Evolutionary conservation across 441 rosid species (phyloP), one percentile per base, ranked within the genome.

Genomic region (Eruca vesicaria): DNA sequence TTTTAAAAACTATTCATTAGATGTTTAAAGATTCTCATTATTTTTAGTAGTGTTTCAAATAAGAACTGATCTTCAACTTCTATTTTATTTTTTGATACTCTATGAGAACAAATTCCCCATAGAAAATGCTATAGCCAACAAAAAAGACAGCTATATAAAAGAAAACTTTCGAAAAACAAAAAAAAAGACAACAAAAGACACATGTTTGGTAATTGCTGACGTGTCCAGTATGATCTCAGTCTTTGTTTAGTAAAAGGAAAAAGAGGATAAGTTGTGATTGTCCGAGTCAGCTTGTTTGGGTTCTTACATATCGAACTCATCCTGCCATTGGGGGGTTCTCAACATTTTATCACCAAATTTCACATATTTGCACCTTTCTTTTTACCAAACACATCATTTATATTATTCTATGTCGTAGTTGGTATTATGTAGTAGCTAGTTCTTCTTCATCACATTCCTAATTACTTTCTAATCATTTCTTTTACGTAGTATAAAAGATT

Each of bases 271-370:
- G 58, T 31, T 33, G 64, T 71, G 63, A 45, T 63, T 26, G 20
- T 70, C 79, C 45, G 66, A 71, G 67, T 77, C 80, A 77, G 80
- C 72, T 71, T 45, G 35, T 50, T 57, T 63, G 75, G 33, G 10
- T 64, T 26, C 72, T 63, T 66, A 71, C 77, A 69, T 71, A 72
- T 71, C 43, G 64, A 71, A 66, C 73, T 77, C 63, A 71, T 66
- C 76, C 57, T 4, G 66, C 65, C 68, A 63, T 2, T 2, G 16
- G 58, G 19, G 16, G 35, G 12, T 4, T 18, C 45, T 9, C 68
- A 59, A 48, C 63, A 31, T 26, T 56, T 63, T 12, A 75, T 41
- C 2, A 2, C 36, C n/a, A 19, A 16, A 9, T 68, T 69, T 52
- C 11, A 26, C 60, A 73, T 35, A 14, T n/a, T 28, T 28, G n/a